Conservation (phyloP, 2,329 filamentous ascomycete species). For the Neoascochyta sp. region DNA sequence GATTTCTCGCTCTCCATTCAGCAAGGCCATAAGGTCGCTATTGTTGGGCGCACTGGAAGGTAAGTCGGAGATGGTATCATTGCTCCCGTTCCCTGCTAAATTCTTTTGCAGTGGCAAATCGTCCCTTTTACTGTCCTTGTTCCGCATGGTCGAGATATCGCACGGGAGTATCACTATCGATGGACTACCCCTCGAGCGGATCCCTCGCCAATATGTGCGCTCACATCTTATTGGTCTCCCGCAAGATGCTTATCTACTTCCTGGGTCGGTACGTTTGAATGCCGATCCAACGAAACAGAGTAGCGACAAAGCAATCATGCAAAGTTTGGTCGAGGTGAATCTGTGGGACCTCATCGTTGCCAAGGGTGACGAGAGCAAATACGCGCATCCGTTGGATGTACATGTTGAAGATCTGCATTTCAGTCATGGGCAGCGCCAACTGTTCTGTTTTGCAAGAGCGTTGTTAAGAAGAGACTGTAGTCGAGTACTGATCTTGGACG, state of each 20-base stretch:
- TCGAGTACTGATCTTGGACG: constrained; percentile 30
- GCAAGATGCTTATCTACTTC: no score
- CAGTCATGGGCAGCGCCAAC: constrained; percentile 56
- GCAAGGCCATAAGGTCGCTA: constrained; percentile 48
- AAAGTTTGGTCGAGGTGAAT: no score
- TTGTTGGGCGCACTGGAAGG: constrained; percentile 55
- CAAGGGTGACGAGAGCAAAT: no score
- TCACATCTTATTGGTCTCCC: no score
- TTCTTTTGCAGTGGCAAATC: constrained; percentile 49
- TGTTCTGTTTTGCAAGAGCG: constrained; percentile 61
- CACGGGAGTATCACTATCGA: constrained; percentile 33
- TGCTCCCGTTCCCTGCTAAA: constrained; percentile 13
- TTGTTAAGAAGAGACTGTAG: constrained; percentile 47
- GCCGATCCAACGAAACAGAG: no score
- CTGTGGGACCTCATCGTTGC: no score
- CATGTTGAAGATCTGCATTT: constrained; percentile 32
- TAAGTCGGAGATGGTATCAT: constrained; percentile 13
- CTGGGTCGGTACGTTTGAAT: no score
- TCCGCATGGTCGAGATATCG: constrained; percentile 40
- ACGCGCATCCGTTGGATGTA: constrained; percentile 31
- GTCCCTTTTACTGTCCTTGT: constrained; percentile 19
- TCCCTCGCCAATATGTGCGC: no score
- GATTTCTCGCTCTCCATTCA: constrained; percentile 47
- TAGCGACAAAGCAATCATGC: no score
- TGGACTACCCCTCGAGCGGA: no score